These are phyloP conservation scores for Cutaneotrichosporon dermatis DNA, from an alignment of 1,284 basidiomycete genomes.

Conservation along the genomic window DNA sequence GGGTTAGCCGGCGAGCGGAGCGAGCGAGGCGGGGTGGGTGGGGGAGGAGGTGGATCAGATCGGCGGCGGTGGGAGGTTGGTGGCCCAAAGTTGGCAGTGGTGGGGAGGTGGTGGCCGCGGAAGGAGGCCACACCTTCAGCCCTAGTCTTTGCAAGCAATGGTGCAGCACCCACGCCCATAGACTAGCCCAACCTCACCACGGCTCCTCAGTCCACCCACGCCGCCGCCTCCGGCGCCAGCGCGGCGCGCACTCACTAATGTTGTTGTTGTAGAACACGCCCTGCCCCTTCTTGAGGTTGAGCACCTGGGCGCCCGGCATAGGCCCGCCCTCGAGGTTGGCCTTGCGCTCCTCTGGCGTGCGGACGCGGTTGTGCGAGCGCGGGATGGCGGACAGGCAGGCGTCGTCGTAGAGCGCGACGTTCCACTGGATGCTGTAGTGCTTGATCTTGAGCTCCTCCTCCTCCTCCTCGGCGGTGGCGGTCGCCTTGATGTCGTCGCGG, in stretches of 20 bases:
- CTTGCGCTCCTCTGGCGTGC: conserved; percentile 61
- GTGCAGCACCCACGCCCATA: no score
- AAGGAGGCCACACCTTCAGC: no score
- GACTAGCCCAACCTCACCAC: no score
- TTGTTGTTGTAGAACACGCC: conserved; percentile 79
- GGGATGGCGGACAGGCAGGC: conserved; percentile 71
- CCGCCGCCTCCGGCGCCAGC: not conserved
- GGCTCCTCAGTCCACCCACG: no score
- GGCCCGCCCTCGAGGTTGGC: conserved; percentile 57
- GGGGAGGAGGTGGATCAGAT: no score
- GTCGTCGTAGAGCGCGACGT: conserved; percentile 72
- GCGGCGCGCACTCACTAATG: conserved; percentile 57
- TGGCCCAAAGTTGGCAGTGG: no score
- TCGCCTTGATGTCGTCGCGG: conserved; percentile 67
- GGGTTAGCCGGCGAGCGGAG: not conserved
- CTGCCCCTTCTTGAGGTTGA: conserved; percentile 64
- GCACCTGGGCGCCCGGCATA: conserved; percentile 65
- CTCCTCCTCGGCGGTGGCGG: conserved; percentile 64
- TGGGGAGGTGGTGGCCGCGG: no score
- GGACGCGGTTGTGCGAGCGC: conserved; percentile 59
- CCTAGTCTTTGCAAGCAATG: no score
- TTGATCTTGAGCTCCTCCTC: conserved; percentile 57
- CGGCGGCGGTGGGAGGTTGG: no score
- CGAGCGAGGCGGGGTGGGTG: no score
- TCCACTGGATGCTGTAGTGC: conserved; percentile 76